Evolutionary conservation across 441 rosid species (phyloP).

Genomic region (Pelargonium myrrhifolium): DNA sequence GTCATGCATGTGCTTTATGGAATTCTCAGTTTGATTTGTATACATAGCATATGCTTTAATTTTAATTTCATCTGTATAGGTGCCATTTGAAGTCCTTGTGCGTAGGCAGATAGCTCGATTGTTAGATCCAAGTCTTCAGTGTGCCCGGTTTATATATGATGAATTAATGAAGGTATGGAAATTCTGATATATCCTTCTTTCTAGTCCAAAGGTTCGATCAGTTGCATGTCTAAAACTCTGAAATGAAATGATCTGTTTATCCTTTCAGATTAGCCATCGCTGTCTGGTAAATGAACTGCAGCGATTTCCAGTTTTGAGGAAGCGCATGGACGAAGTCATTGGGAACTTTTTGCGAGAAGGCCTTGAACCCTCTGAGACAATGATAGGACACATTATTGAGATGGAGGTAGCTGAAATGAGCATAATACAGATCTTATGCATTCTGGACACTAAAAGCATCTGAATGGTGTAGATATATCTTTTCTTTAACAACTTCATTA

Average conservation of each 20-base stretch:
- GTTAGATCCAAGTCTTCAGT: constrained; percentile 92
- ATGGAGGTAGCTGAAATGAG: constrained; percentile 64
- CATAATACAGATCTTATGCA: not conserved
- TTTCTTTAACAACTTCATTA: not conserved
- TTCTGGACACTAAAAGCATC: constrained; percentile 4
- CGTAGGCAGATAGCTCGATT: constrained; percentile 87
- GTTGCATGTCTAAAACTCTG: not conserved
- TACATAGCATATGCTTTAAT: not conserved
- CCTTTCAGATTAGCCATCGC: constrained; percentile 77
- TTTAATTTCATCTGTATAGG: constrained; percentile 33
- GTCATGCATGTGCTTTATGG: too few relatives aligned
- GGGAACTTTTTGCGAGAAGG: constrained; percentile 83
- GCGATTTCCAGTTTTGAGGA: constrained; percentile 78
- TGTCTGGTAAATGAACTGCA: constrained; percentile 69
- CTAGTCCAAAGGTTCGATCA: not conserved
- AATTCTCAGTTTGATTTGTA: too few relatives aligned
- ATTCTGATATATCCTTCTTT: constrained; percentile 1
- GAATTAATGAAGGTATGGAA: constrained; percentile 68
- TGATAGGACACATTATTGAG: constrained; percentile 83
- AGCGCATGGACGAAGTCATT: constrained; percentile 88
- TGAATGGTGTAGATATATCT: constrained; percentile 5
- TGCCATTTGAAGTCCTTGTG: constrained; percentile 94
- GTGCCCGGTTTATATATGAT: constrained; percentile 86
- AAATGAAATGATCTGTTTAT: constrained; percentile 12
- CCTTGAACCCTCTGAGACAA: constrained; percentile 84